Evolutionary conservation across 2,329 filamentous ascomycete genomes (phyloP), one percentile per base, ranked within the genome.

Genomic region (Monilinia fructicola): DNA sequence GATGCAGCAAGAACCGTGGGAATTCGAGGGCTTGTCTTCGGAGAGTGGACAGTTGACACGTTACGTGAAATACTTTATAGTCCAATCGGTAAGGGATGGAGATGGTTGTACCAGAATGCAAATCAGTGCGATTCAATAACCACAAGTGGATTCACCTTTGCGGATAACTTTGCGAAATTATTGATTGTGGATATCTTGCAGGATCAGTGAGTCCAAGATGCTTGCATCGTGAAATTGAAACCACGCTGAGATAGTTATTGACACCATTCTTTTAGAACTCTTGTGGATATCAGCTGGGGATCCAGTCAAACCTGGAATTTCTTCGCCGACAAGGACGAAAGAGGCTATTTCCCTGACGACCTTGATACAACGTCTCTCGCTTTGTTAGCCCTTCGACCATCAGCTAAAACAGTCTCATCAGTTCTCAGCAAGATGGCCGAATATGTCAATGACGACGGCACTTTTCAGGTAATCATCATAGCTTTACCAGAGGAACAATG

Each of bases 371-470:
- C 54, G 18, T 40, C n/a, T 23, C 54, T 55, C n/a, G 54, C 54
- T 55, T 16, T 55, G 12, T 23, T 16, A 18, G 35, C 14, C 16
- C n/a, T 55, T 23, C 10, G 21, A 16, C 35, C 35, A 14, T 40
- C 35, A 42, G 16, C 35, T 12, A 40, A 55, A 26, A 40, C n/a
- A 4, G n/a, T 18, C 2, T 40, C n/a, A 23, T 16, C 35, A 4
- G n/a, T 42, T 55, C 54, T 55, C 12, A 14, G 42, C 54, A 23
- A 23, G 4, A 55, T 55, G 54, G 35, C 54, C 54, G 35, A 55
- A 23, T 42, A 40, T 55, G n/a, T 40, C 54, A 55, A 54, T 9
- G 31, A 55, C 6, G 35, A 55, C n/a, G n/a, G 35, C 1, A 26
- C n/a, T 40, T 42, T 55, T n/a, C 54, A 26, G 54, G n/a, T 18